These are phyloP conservation scores for Kregervanrija pseudodelftensis DNA, from an alignment of 805 yeast genomes.

Conservation along the genomic window DNA sequence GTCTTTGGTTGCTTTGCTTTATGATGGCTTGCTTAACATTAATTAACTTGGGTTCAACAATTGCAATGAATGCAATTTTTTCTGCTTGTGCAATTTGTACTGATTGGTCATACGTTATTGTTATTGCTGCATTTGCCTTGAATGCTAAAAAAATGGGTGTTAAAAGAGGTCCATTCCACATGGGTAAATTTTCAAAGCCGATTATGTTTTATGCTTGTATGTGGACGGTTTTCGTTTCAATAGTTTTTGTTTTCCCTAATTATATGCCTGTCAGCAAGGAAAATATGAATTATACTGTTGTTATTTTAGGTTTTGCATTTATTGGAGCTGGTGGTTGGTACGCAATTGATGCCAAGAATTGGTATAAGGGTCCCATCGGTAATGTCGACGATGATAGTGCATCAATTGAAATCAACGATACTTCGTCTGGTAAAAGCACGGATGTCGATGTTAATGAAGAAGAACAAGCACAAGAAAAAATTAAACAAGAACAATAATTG, in stretches of 20 bases:
- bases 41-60: constrained; percentile 32
- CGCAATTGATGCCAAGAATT: constrained; percentile 40
- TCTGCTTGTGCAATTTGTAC: constrained; percentile 45
- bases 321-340: constrained; percentile 37
- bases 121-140: constrained; percentile 33
- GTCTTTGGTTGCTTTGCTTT: constrained; percentile 34
- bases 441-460: too few species aligned
- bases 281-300: constrained; percentile 50
- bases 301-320: constrained; percentile 38
- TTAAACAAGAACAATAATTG: too few species aligned
- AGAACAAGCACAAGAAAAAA: too few species aligned
- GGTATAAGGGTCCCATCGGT: constrained; percentile 50
- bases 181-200: constrained; percentile 34
- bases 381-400: constrained; percentile 31
- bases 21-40: constrained; percentile 36
- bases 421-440: too few species aligned
- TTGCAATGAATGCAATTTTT: constrained; percentile 46
- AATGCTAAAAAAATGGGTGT: constrained; percentile 39
- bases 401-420: too few species aligned
- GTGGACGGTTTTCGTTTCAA: constrained; percentile 41
- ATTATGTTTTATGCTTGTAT: constrained; percentile 33
- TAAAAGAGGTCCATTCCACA: constrained; percentile 38
- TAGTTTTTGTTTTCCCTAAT: constrained; percentile 48
- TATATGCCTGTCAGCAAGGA: constrained; percentile 34
- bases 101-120: constrained; percentile 41